Percentiles rank a stretch among this genome's conserved stretches.
phyloP scores from a whole-genome alignment of 2,329 filamentous ascomycete species.

The Cladophialophora exuberans region DNA sequence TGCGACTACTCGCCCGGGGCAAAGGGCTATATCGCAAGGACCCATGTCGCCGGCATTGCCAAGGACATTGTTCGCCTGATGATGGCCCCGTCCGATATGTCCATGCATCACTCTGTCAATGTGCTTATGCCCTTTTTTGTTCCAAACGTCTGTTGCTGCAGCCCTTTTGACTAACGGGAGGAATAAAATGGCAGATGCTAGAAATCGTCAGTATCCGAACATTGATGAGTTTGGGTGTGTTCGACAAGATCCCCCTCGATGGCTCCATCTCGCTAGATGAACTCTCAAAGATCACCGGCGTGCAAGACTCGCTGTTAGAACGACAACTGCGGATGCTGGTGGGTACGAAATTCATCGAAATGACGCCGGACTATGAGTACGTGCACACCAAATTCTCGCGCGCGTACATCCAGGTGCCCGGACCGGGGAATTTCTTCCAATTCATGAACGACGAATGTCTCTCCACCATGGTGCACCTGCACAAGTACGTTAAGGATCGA shows the following conservation, averaged over 20 bases:
- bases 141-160: not conserved
- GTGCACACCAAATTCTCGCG: slow-evolving; percentile 22
- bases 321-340: slow-evolving; percentile 22
- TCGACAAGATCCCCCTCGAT: slow-evolving; percentile 31
- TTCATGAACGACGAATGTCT: slow-evolving; percentile 22
- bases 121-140: slow-evolving; percentile 1
- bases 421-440: slow-evolving; percentile 23
- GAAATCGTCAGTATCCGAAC: slow-evolving; percentile 32
- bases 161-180: not conserved
- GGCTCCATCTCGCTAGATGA: slow-evolving; percentile 24
- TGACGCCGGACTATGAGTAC: slow-evolving; percentile 11
- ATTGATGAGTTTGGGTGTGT: slow-evolving; percentile 31
- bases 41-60: slow-evolving; percentile 15
- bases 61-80: slow-evolving; percentile 19
- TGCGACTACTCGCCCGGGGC: slow-evolving; percentile 10
- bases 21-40: slow-evolving; percentile 9
- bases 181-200: slow-evolving; percentile 23
- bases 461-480: slow-evolving; percentile 12
- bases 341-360: slow-evolving; percentile 20
- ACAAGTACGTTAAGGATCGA: slow-evolving; percentile 18
- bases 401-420: slow-evolving; percentile 17
- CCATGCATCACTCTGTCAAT: slow-evolving; percentile 17
- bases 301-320: slow-evolving; percentile 22
- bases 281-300: slow-evolving; percentile 13
- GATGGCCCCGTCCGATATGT: slow-evolving; percentile 20